Evolutionary conservation across 805 yeast genomes (phyloP), one percentile per base, ranked within the genome.

Genomic region (Schwanniomyces occidentalis): DNA sequence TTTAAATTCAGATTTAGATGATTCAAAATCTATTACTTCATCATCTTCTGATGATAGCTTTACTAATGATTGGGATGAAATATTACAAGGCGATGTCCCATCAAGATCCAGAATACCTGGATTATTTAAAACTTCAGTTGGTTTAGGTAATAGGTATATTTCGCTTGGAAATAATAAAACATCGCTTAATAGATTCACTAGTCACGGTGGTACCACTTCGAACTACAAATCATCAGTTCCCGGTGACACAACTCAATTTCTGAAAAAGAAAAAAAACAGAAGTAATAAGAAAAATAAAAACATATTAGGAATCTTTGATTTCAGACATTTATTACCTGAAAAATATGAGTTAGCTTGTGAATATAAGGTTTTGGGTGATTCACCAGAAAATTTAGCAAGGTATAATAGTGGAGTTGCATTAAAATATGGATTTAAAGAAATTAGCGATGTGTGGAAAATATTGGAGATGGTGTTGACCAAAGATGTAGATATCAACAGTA

Each of bases 401-500:
- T 77, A 83, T 52, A 90, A 91, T 52, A 78, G 88, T 1, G 61
- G 64, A 15, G 82, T 90, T 2, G 95, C 96, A 2, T 65, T 65
- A 16, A 72, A 73, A 32, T 69, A 75, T 58, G 87, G 85, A 0
- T 71, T 75, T 32, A 61, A 61, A 6, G 87, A 79, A 15, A 67
- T 87, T 2, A 79, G 85, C 6, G 81, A 83, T 42, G 80, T 85
- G 18, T 90, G 97, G 97, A 74, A 68, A 40, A 62, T 83, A 8
- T 48, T 85, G 12, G 74, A 72, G 19, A 60, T 71, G 49, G 48
- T 75, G 1, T 44, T 76, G 29, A 57, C 63, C 6, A 75, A 73
- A 35, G 75, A 71, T 34, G 64, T 68, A 4, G 50, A 53, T n/a
- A 40, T 45, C 16, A 44, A 44, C 33, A 32, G 22, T 8, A 14